Conservation (phyloP, 176 grass and related monocot genomes). For the Juncus effusus region DNA sequence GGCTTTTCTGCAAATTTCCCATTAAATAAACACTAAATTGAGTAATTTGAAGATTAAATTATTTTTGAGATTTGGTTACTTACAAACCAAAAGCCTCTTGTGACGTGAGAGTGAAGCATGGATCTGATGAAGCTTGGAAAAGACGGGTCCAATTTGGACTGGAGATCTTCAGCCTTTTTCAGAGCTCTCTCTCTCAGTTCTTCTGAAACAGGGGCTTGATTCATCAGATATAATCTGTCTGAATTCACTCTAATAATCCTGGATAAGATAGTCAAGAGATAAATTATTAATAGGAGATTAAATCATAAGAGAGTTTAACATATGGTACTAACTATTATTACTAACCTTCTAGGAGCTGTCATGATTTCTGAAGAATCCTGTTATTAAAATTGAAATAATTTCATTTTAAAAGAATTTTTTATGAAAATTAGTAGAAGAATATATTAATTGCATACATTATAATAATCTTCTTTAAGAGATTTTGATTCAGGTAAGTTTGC, state of each 20-base stretch:
- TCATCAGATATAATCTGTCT: slow-evolving; percentile 46
- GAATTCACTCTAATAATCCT: slow-evolving; percentile 47
- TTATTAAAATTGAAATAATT: not conserved
- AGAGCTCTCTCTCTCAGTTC: slow-evolving; percentile 50
- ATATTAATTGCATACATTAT: not conserved
- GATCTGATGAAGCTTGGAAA: slow-evolving; percentile 63
- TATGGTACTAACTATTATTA: slow-evolving; percentile 10
- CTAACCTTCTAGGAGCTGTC: slow-evolving; percentile 47
- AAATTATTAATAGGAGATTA: slow-evolving; percentile 1
- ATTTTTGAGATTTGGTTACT: slow-evolving; percentile 17
- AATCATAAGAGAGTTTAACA: slow-evolving; percentile 4
- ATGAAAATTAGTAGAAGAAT: not conserved
- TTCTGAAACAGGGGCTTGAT: slow-evolving; percentile 35
- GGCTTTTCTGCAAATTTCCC: too few species aligned
- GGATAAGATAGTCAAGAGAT: not conserved
- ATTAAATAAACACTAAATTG: too few species aligned
- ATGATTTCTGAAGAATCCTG: slow-evolving; percentile 33
- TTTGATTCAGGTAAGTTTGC: slow-evolving; percentile 48
- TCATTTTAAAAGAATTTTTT: too few species aligned
- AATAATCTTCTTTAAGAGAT: slow-evolving; percentile 24
- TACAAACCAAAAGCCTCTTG: slow-evolving; percentile 72
- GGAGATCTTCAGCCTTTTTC: slow-evolving; percentile 65
- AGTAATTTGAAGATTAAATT: too few species aligned
- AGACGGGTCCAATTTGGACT: slow-evolving; percentile 45
- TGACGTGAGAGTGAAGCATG: slow-evolving; percentile 77